phyloP scores from a whole-genome alignment of 2,329 filamentous ascomycete genomes.

The Coniochaeta pulveracea region DNA sequence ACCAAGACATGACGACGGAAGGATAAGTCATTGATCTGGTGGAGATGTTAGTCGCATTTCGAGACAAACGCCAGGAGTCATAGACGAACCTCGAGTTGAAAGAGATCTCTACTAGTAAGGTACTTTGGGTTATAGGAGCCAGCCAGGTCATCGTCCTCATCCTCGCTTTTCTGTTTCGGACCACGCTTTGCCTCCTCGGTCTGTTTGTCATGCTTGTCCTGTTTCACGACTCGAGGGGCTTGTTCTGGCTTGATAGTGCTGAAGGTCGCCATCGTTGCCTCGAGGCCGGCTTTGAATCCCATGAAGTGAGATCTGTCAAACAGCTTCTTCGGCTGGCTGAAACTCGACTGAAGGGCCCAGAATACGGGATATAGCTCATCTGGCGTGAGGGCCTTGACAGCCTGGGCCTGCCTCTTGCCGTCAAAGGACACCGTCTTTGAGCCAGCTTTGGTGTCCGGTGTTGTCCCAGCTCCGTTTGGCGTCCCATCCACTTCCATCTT shows the following conservation, averaged over 20 bases:
- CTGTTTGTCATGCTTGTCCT: conserved; percentile 23
- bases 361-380: conserved; percentile 80
- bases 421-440: conserved; percentile 33
- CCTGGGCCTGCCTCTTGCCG: conserved; percentile 25
- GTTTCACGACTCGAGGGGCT: conserved; percentile 30
- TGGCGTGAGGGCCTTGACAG: conserved; percentile 43
- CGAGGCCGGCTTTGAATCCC: conserved; percentile 71
- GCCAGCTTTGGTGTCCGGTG: conserved; percentile 19
- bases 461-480: conserved; percentile 21
- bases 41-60: too few relatives aligned
- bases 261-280: conserved; percentile 50
- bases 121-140: conserved; percentile 95
- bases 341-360: conserved; percentile 85
- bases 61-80: too few relatives aligned
- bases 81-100: conserved; percentile 91
- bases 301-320: conserved; percentile 63
- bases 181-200: conserved; percentile 53
- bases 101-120: conserved; percentile 91
- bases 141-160: conserved; percentile 48
- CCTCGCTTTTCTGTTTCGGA: conserved; percentile 59
- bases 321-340: conserved; percentile 77
- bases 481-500: conserved; percentile 58
- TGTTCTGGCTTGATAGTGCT: conserved; percentile 37
- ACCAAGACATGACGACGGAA: conserved; percentile 92
- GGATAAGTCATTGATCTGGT: conserved; percentile 77